Conservation (phyloP, 2,329 filamentous ascomycete species). For the Neocucurbitaria cava region DNA sequence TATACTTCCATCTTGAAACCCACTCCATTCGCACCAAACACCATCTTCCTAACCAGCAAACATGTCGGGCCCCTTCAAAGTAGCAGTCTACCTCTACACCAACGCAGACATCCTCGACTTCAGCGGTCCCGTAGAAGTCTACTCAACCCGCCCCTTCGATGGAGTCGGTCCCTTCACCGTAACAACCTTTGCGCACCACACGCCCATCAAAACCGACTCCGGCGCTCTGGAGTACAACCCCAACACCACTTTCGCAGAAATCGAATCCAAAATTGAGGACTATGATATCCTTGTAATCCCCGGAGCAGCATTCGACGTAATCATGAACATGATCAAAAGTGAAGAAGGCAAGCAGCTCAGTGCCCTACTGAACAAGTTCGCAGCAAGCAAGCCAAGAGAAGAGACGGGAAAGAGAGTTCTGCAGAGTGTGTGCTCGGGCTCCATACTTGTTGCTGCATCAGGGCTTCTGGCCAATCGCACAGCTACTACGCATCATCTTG, state of each 20-base stretch:
- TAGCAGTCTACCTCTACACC: conserved; percentile 50
- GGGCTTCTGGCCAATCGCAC: conserved; percentile 45
- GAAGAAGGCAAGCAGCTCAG: conserved; percentile 26
- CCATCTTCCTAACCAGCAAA: not conserved
- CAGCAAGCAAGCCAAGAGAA: conserved; percentile 23
- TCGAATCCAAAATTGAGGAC: conserved; percentile 31
- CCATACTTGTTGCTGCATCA: conserved; percentile 47
- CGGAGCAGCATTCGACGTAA: conserved; percentile 36
- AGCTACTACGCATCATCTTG: conserved; percentile 51
- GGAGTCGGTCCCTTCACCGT: conserved; percentile 38
- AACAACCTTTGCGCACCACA: conserved; percentile 43
- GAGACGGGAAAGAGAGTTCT: conserved; percentile 39
- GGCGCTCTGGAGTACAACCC: conserved; percentile 39
- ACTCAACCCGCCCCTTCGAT: conserved; percentile 38
- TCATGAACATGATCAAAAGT: conserved; percentile 32
- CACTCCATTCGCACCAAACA: not conserved
- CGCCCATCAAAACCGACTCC: conserved; percentile 28
- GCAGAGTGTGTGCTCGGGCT: conserved; percentile 52
- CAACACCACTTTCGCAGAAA: conserved; percentile 38
- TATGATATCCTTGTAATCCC: conserved; percentile 53
- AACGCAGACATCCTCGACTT: conserved; percentile 53
- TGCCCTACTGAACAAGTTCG: conserved; percentile 32
- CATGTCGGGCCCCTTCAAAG: conserved; percentile 34
- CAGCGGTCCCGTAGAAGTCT: conserved; percentile 48
- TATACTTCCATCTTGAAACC: not conserved